Evolutionary conservation across 169 alveolate genomes (phyloP).

Genomic region (Plasmodium inui): DNA sequence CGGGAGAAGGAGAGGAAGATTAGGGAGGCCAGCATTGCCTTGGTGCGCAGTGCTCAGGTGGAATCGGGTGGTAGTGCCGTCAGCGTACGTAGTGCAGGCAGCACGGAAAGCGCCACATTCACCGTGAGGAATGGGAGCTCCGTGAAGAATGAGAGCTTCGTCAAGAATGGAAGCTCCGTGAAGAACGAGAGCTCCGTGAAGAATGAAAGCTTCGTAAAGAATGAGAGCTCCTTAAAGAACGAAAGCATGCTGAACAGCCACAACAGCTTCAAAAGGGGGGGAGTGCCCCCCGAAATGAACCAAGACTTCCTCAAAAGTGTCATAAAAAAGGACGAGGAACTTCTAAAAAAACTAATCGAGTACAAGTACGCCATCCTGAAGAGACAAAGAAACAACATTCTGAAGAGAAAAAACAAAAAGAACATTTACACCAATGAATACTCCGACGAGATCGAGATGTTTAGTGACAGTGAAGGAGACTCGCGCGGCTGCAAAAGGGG

Average conservation of each 20-base stretch:
- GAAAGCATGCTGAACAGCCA: not conserved
- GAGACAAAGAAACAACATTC: conserved; percentile 28
- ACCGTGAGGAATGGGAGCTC: not conserved
- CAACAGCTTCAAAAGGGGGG: not conserved
- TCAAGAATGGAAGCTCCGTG: not conserved
- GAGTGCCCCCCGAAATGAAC: not conserved
- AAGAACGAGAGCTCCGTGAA: not conserved
- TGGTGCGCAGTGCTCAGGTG: not conserved
- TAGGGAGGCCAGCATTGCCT: not conserved
- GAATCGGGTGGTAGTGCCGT: not conserved
- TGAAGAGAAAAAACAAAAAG: conserved; percentile 32
- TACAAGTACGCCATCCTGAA: conserved; percentile 42
- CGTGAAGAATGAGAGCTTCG: not conserved
- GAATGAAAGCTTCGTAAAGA: no score
- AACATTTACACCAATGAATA: conserved; percentile 37
- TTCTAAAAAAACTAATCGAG: conserved; percentile 45
- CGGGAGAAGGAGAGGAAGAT: conserved; percentile 1
- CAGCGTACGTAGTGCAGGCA: not conserved
- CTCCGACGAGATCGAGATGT: conserved; percentile 62
- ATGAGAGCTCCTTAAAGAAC: not conserved
- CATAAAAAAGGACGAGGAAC: conserved; percentile 29
- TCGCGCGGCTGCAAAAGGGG: not conserved
- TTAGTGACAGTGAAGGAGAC: conserved; percentile 31
- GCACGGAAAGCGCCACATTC: not conserved
- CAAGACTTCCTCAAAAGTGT: not conserved